These are phyloP conservation scores for Euphorbia peplus DNA, from an alignment of 345 rosid species.

Conservation along the genomic window DNA sequence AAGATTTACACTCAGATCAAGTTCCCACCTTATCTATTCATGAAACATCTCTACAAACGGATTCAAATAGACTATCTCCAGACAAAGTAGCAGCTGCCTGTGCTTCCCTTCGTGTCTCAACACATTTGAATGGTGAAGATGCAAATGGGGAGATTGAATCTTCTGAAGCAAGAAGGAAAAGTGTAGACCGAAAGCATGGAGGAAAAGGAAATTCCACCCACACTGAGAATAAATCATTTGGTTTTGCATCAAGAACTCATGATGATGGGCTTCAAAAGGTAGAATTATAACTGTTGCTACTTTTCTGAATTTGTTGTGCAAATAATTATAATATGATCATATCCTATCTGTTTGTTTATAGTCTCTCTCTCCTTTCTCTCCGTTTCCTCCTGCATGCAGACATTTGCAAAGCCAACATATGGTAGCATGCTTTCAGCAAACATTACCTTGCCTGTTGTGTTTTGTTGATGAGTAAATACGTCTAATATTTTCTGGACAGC, in stretches of 20 bases:
- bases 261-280: conserved; percentile 66
- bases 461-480: background rate
- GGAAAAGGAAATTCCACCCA: conserved; percentile 43
- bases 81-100: conserved; percentile 36
- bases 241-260: conserved; percentile 48
- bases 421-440: background rate
- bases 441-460: background rate
- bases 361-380: background rate
- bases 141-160: conserved; percentile 46
- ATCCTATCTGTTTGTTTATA: background rate
- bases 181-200: conserved; percentile 39
- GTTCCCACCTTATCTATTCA: conserved; percentile 73
- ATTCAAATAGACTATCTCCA: conserved; percentile 34
- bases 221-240: conserved; percentile 50
- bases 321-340: background rate
- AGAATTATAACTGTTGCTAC: conserved; percentile 5
- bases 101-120: conserved; percentile 35
- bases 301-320: background rate
- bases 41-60: conserved; percentile 46
- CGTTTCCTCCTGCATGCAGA: background rate
- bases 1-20: conserved; percentile 64
- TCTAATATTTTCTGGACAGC: background rate
- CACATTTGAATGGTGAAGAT: conserved; percentile 34
- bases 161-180: conserved; percentile 43
- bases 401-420: background rate